Conservation (phyloP, 2,329 filamentous ascomycete species). For the Chaetomiaceae sp. region DNA sequence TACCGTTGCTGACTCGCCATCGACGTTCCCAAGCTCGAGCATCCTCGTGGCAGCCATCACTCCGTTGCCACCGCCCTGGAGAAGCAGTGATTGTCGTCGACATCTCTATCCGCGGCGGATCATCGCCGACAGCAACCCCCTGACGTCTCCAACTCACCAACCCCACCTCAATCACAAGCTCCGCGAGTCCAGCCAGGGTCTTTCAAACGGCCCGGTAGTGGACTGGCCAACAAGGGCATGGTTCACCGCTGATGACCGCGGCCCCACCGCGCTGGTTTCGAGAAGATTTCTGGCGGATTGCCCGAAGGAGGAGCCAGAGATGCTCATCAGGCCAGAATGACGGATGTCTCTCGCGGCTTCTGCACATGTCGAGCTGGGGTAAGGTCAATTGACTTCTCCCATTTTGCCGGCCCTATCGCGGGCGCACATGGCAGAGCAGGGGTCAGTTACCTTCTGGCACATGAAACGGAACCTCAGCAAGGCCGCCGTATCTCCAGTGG, state of each 20-base stretch:
- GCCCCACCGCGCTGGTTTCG: constrained; percentile 3
- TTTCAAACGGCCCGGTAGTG: constrained; percentile 21
- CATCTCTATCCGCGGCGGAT: constrained; percentile 13
- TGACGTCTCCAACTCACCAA: constrained; percentile 5
- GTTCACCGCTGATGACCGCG: not conserved
- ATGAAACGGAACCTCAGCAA: constrained; percentile 18
- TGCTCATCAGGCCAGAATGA: constrained; percentile 6
- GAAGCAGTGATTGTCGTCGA: constrained; percentile 8
- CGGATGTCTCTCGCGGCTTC: constrained; percentile 16
- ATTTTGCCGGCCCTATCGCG: constrained; percentile 33
- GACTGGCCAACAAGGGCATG: not conserved
- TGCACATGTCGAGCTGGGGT: constrained; percentile 12
- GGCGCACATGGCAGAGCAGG: constrained; percentile 34
- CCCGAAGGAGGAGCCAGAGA: not conserved
- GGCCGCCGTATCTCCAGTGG: not conserved
- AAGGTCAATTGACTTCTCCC: constrained; percentile 14
- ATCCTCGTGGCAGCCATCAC: not conserved
- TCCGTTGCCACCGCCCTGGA: constrained; percentile 1
- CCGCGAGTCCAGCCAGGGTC: not conserved
- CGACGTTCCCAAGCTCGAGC: not conserved
- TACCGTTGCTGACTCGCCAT: constrained; percentile 10
- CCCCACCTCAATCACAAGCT: constrained; percentile 16
- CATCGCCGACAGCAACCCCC: constrained; percentile 1
- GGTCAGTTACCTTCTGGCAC: constrained; percentile 19
- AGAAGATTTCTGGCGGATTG: not conserved